Conservation (phyloP, 2,329 filamentous ascomycete genomes). For the Orbilia blumenaviensis region DNA sequence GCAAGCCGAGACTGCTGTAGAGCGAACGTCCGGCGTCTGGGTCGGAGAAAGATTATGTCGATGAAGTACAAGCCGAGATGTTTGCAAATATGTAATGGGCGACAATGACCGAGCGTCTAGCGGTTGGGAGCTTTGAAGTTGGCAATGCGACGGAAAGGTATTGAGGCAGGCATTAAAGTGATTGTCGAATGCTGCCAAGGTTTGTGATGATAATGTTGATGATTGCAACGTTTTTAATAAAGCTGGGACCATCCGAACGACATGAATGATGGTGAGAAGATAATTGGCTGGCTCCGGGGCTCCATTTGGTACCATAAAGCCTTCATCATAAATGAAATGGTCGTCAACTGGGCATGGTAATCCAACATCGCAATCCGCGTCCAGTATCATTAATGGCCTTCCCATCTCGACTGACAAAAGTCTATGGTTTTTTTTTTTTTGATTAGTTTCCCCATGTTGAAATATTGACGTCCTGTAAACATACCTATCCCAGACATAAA, state of each 20-base stretch:
- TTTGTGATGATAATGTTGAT: conserved; percentile 72
- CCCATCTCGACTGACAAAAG: conserved; percentile 81
- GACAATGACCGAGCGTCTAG: conserved; percentile 79
- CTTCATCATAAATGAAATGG: conserved; percentile 71
- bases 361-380: conserved; percentile 84
- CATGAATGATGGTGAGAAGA: conserved; percentile 80
- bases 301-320: conserved; percentile 61
- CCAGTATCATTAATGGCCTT: conserved; percentile 81
- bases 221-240: conserved; percentile 75
- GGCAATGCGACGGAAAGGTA: conserved; percentile 78
- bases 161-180: conserved; percentile 80
- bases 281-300: conserved; percentile 68
- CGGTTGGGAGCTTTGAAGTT: conserved; percentile 71
- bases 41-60: conserved; percentile 84
- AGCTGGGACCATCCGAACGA: conserved; percentile 79
- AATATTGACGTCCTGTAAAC: conserved; percentile 54
- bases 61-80: conserved; percentile 83
- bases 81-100: conserved; percentile 80
- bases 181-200: conserved; percentile 79
- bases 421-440: conserved; percentile 60
- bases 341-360: conserved; percentile 84
- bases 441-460: conserved; percentile 13
- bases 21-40: conserved; percentile 72
- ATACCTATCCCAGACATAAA: conserved; percentile 87
- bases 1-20: conserved; percentile 79